phyloP scores from a whole-genome alignment of 441 rosid genomes.

The Arabidopsis lyrata region DNA sequence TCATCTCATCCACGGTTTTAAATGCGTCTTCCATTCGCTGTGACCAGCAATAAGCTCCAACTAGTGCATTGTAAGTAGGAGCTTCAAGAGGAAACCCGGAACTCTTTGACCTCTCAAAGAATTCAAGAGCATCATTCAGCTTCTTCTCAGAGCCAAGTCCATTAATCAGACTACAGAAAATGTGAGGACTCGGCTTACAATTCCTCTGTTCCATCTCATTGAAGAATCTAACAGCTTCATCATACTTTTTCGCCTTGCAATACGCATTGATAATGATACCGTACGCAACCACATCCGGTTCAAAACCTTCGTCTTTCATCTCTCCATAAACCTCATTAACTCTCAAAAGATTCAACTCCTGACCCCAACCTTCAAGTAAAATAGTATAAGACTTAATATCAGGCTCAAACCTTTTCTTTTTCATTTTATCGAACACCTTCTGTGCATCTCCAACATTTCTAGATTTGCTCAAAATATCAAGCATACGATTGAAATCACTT shows the following conservation, averaged over 20 bases:
- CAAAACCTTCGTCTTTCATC: conserved; percentile 81
- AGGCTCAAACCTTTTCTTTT: conserved; percentile 61
- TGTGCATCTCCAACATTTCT: conserved; percentile 74
- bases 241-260: conserved; percentile 67
- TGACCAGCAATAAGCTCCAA: conserved; percentile 81
- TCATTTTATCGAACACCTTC: conserved; percentile 84
- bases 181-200: conserved; percentile 71
- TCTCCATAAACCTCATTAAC: conserved; percentile 69
- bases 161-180: conserved; percentile 78
- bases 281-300: conserved; percentile 78
- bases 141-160: conserved; percentile 76
- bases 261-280: conserved; percentile 76
- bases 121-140: conserved; percentile 64
- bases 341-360: conserved; percentile 62
- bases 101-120: conserved; percentile 60
- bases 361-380: conserved; percentile 91
- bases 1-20: conserved; percentile 71
- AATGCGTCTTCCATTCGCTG: conserved; percentile 61
- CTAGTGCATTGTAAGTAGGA: conserved; percentile 84
- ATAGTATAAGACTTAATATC: conserved; percentile 78
- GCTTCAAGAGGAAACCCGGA: conserved; percentile 65
- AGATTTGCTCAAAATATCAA: conserved; percentile 72
- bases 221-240: conserved; percentile 61
- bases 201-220: conserved; percentile 68
- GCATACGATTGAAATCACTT: conserved; percentile 68